Evolutionary conservation across 208 protist species (phyloP), one percentile per base, ranked within the genome.

Genomic region (Trypanosoma boissoni): DNA sequence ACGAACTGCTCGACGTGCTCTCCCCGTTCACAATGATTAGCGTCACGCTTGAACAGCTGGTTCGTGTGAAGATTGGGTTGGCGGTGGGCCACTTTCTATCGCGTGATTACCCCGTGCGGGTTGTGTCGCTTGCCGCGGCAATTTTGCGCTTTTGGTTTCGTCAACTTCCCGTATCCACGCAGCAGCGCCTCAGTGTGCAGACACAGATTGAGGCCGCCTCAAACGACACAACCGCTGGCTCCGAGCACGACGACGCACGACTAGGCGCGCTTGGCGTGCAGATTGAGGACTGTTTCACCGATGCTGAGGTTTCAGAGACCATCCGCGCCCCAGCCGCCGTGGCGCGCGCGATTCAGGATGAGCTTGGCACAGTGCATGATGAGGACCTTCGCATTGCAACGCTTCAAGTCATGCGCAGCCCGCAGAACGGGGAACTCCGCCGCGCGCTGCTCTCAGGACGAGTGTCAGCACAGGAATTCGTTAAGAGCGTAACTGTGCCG

Each of bases 141-240:
- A 87, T 91, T 64, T 48, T 87, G 1, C 56, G 50, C n/a, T 91
- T 79, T 65, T 94, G 87, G 87, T 91, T 91, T 49, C 54, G 57
- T 50, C 65, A 72, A 14, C 61, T 94, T 10, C 83, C 83, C 2
- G 26, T 54, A 14, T 55, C 31, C 9, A 71, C 69, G 24, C 72
- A 76, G 80, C 14, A 68, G 27, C 56, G 67, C 26, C 57, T 94
- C 26, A 45, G 56, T 2, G 50, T 56, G 21, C 51, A 78, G 29
- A 74, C 67, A 32, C 68, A 83, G 49, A 34, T 86, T 0, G 81
- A 87, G 16, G 58, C 65, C 1, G 74, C 72, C 42, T 86, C 78
- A 20, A 67, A 75, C 16, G 76, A 75, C 46, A 77, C 80, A 20
- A 65, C 60, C 3, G 54, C 64, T 12, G 79, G 78, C 29, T 65